Evolutionary conservation across 2,329 filamentous ascomycete species (phyloP).

Genomic region (Aspergillus unguis): DNA sequence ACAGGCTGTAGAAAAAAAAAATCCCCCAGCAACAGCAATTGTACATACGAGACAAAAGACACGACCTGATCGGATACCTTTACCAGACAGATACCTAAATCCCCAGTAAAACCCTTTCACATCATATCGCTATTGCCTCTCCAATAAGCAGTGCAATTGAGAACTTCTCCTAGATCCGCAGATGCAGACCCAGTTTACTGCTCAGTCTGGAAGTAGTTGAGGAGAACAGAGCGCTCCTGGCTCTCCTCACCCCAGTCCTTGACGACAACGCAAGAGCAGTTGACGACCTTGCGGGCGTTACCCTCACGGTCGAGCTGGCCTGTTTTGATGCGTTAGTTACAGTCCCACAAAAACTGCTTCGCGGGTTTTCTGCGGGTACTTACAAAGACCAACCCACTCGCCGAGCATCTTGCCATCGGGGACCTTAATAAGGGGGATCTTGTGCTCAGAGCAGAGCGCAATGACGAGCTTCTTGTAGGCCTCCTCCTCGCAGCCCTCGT

Average conservation of each 20-base stretch:
- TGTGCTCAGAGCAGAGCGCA: constrained; percentile 98
- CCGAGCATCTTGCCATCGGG: constrained; percentile 99
- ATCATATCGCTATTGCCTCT: not conserved
- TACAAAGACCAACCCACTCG: constrained; percentile 99
- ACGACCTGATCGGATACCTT: not conserved
- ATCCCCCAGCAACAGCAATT: not conserved
- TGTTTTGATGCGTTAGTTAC: constrained; percentile 38
- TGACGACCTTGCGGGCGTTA: constrained; percentile 99
- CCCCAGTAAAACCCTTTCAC: not conserved
- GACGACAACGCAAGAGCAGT: constrained; percentile 99
- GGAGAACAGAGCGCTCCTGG: constrained; percentile 96
- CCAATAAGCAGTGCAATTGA: too few species aligned
- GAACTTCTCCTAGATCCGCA: not conserved
- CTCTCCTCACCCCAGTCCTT: constrained; percentile 99
- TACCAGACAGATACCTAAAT: not conserved
- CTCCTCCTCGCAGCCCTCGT: constrained; percentile 99
- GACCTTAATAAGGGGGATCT: constrained; percentile 99
- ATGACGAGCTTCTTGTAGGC: constrained; percentile 99
- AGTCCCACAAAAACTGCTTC: not conserved
- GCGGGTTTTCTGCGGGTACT: constrained; percentile 47
- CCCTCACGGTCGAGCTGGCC: constrained; percentile 98
- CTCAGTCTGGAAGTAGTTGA: constrained; percentile 99
- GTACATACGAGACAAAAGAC: not conserved
- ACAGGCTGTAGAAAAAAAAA: too few species aligned
- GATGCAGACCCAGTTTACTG: constrained; percentile 36